These are phyloP conservation scores for Pholiota microspora DNA, from an alignment of 768 basidiomycete genomes.

Conservation along the genomic window DNA sequence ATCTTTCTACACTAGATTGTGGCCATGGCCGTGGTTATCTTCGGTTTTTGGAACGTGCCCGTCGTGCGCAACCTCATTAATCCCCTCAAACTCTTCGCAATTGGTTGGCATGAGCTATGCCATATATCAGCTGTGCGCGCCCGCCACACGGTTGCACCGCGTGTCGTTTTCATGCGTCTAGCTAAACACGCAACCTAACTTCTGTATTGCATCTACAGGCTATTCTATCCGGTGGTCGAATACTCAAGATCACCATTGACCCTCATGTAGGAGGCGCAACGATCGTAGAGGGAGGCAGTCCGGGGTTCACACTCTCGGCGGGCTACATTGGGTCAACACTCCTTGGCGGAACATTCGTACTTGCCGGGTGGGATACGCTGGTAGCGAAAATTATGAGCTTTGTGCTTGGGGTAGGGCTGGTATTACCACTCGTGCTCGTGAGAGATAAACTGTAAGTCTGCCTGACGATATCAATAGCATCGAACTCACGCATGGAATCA, in stretches of 20 bases:
- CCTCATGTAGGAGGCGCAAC: slow-evolving; percentile 78
- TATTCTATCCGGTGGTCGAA: slow-evolving; percentile 74
- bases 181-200: neutral
- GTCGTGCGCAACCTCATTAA: slow-evolving; percentile 75
- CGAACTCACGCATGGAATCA: neutral
- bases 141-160: slow-evolving; percentile 4
- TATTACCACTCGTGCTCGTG: slow-evolving; percentile 84
- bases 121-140: slow-evolving; percentile 71
- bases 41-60: slow-evolving; percentile 87
- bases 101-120: slow-evolving; percentile 87
- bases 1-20: slow-evolving; percentile 51
- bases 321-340: slow-evolving; percentile 84
- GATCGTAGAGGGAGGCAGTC: slow-evolving; percentile 74
- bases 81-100: slow-evolving; percentile 84
- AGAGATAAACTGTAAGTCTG: slow-evolving; percentile 81
- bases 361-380: slow-evolving; percentile 85
- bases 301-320: slow-evolving; percentile 67
- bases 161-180: slow-evolving; percentile 11
- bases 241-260: slow-evolving; percentile 80
- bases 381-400: slow-evolving; percentile 93
- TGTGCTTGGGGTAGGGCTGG: slow-evolving; percentile 80
- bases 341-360: slow-evolving; percentile 78
- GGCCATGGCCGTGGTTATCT: slow-evolving; percentile 83
- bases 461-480: neutral
- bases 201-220: slow-evolving; percentile 42